Evolutionary conservation across 2,329 filamentous ascomycete species (phyloP).

Genomic region (Aspergillus novofumigatus): DNA sequence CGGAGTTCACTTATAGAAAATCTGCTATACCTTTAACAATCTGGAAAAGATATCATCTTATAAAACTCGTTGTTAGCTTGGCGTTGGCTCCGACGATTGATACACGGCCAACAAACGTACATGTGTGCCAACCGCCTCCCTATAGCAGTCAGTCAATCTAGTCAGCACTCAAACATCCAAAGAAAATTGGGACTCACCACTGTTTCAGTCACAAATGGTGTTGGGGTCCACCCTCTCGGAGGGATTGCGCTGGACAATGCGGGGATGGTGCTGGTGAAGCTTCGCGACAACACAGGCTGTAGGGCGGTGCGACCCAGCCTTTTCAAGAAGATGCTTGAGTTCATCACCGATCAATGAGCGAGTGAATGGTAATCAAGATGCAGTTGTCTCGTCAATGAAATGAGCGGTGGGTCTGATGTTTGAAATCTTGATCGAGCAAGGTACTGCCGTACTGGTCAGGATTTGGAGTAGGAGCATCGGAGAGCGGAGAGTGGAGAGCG

Average conservation of each 20-base stretch:
- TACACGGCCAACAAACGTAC: slow-evolving; percentile 47
- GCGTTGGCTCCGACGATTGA: background rate
- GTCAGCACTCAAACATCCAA: background rate
- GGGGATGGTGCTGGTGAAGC: slow-evolving; percentile 27
- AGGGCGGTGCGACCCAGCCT: slow-evolving; percentile 19
- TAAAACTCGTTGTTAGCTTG: slow-evolving; percentile 13
- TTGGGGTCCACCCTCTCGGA: slow-evolving; percentile 47
- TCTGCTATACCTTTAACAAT: slow-evolving; percentile 61
- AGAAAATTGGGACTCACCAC: slow-evolving; percentile 45
- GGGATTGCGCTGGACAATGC: slow-evolving; percentile 25
- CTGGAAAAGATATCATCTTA: slow-evolving; percentile 79
- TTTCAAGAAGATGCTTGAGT: slow-evolving; percentile 16
- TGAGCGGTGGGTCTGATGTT: background rate
- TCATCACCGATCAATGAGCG: slow-evolving; percentile 15
- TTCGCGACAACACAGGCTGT: slow-evolving; percentile 17
- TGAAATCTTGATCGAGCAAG: background rate
- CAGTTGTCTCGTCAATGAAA: background rate
- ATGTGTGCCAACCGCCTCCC: slow-evolving; percentile 74
- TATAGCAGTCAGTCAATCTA: slow-evolving; percentile 34
- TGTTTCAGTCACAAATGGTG: slow-evolving; percentile 53
- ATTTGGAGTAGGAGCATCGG: no score
- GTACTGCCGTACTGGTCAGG: no score
- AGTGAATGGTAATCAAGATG: no score
- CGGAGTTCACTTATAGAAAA: slow-evolving; percentile 17
- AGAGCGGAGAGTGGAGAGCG: no score